Evolutionary conservation across 768 basidiomycete species (phyloP).

Genomic region (Pleurotus sapidus): DNA sequence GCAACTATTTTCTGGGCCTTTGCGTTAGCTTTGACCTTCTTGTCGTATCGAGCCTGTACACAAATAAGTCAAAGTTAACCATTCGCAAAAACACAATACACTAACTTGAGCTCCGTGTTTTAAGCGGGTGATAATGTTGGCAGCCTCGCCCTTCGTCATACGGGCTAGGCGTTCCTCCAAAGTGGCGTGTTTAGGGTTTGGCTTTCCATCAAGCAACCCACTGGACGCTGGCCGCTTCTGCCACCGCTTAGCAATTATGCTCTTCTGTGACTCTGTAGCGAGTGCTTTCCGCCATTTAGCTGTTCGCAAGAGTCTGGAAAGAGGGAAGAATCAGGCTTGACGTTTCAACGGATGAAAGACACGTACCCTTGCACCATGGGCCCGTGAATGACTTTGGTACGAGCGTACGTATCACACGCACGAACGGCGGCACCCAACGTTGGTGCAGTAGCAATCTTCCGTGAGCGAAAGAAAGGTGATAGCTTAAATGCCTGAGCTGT

Average conservation of each 20-base stretch:
- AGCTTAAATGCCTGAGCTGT: conserved; percentile 43
- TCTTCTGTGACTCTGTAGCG: conserved; percentile 61
- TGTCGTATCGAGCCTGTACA: conserved; percentile 52
- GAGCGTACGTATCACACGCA: conserved; percentile 68
- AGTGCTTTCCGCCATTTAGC: conserved; percentile 65
- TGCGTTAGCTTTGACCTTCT: conserved; percentile 39
- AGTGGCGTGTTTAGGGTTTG: conserved; percentile 14
- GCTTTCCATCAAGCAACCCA: conserved; percentile 11
- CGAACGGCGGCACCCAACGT: conserved; percentile 59
- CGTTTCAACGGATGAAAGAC: neutral
- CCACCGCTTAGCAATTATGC: conserved; percentile 54
- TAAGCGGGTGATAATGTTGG: conserved; percentile 72
- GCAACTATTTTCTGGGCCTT: conserved; percentile 29
- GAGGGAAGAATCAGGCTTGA: neutral
- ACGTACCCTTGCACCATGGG: conserved; percentile 46
- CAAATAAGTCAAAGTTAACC: neutral
- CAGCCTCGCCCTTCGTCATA: conserved; percentile 78
- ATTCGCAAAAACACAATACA: neutral
- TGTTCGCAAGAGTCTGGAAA: conserved; percentile 51
- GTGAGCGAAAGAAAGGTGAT: conserved; percentile 52
- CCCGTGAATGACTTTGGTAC: conserved; percentile 51
- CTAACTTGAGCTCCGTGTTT: conserved; percentile 73
- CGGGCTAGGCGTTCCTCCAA: conserved; percentile 29
- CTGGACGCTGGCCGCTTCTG: conserved; percentile 19
- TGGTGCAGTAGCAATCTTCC: conserved; percentile 50